These are phyloP conservation scores for Zopfia rhizophila DNA, from an alignment of 2,329 filamentous ascomycete species.

Conservation along the genomic window DNA sequence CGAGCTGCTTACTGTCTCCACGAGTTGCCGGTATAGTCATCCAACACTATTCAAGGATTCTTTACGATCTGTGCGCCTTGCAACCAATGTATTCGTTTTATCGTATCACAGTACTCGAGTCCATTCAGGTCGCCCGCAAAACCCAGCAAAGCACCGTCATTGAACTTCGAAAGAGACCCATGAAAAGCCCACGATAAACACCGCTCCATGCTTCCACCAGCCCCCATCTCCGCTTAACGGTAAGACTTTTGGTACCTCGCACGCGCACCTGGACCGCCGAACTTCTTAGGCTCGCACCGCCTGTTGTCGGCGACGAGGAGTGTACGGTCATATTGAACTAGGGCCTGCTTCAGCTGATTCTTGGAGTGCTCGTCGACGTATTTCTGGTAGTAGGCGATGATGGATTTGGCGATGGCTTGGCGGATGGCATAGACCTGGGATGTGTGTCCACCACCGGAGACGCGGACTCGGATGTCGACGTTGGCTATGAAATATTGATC, in stretches of 20 bases:
- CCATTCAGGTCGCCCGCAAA: slow-evolving; percentile 35
- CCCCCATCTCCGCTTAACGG: slow-evolving; percentile 73
- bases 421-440: slow-evolving; percentile 98
- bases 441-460: slow-evolving; percentile 96
- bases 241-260: slow-evolving; percentile 99
- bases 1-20: no score
- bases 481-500: slow-evolving; percentile 61
- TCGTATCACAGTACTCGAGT: slow-evolving; percentile 48
- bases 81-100: slow-evolving; percentile 54
- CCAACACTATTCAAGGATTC: no score
- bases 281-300: slow-evolving; percentile 99
- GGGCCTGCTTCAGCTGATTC: slow-evolving; percentile 98
- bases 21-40: not conserved
- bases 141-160: slow-evolving; percentile 38
- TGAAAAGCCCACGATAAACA: slow-evolving; percentile 52
- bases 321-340: slow-evolving; percentile 95
- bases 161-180: slow-evolving; percentile 42
- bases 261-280: slow-evolving; percentile 91
- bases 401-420: slow-evolving; percentile 97
- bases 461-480: slow-evolving; percentile 97
- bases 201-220: slow-evolving; percentile 40
- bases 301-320: slow-evolving; percentile 99
- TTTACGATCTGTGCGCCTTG: no score
- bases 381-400: slow-evolving; percentile 99
- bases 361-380: slow-evolving; percentile 99